phyloP scores from a whole-genome alignment of 192 early-diverging fungal species.

The Chytriomyces sp. region DNA sequence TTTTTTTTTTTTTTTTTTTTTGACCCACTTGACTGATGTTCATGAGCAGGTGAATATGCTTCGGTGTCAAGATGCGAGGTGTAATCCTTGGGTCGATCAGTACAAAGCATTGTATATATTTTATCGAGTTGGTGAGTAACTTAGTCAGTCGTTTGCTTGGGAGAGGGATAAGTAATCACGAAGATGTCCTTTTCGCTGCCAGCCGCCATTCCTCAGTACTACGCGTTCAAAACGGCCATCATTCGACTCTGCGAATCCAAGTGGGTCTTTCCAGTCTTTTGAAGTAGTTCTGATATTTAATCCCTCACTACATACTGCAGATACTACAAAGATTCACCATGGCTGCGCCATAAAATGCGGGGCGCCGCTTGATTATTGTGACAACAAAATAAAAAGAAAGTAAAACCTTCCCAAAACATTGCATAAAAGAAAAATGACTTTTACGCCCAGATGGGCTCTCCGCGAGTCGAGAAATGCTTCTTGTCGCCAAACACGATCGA shows the following conservation, averaged over 20 bases:
- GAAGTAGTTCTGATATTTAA: not conserved
- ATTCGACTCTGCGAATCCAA: slow-evolving; percentile 53
- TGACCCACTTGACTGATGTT: not conserved
- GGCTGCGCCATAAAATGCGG: slow-evolving; percentile 42
- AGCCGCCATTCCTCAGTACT: slow-evolving; percentile 50
- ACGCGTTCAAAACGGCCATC: slow-evolving; percentile 39
- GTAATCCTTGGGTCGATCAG: slow-evolving; percentile 45
- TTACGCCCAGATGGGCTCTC: slow-evolving; percentile 8
- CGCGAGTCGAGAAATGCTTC: slow-evolving; percentile 21
- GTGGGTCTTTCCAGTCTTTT: slow-evolving; percentile 28
- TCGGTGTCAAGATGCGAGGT: slow-evolving; percentile 34
- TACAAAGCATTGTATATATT: slow-evolving; percentile 36
- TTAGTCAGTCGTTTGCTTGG: not conserved
- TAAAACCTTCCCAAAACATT: too few relatives aligned
- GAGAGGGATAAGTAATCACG: not conserved
- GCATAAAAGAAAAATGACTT: too few relatives aligned
- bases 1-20: not conserved
- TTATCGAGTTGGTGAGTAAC: slow-evolving; percentile 44
- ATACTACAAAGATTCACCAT: slow-evolving; percentile 50
- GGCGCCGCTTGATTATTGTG: not conserved
- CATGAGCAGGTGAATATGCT: slow-evolving; percentile 26
- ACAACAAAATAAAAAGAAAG: too few relatives aligned
- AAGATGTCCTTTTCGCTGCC: not conserved
- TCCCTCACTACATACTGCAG: slow-evolving; percentile 5
- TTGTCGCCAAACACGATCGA: slow-evolving; percentile 35